Conservation (phyloP, 148 eudicot species). For the Rhododendron henanense region DNA sequence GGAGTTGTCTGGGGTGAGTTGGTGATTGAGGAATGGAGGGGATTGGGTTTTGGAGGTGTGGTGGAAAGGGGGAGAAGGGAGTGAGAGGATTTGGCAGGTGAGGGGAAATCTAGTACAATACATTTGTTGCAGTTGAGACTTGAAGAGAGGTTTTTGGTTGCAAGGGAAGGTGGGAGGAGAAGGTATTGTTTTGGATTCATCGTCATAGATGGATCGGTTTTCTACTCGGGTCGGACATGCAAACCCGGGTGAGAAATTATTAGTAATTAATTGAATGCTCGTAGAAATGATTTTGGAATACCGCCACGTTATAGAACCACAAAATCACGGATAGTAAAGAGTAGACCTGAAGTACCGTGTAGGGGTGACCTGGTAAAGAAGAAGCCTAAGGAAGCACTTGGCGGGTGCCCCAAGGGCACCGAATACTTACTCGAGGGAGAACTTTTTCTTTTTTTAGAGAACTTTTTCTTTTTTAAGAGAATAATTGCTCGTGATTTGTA, state of each 20-base stretch:
- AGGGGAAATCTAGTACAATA: background rate
- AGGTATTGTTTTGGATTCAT: background rate
- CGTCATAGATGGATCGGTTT: background rate
- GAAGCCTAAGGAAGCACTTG: too few species aligned
- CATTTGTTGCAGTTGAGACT: slow-evolving; percentile 6
- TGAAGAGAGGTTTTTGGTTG: background rate
- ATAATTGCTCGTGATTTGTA: too few species aligned
- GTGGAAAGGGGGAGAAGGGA: slow-evolving; percentile 11
- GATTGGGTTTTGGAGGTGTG: background rate
- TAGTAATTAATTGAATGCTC: too few species aligned
- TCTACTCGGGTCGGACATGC: background rate
- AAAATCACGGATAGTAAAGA: too few species aligned
- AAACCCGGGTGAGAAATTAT: background rate
- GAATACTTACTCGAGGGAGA: too few species aligned
- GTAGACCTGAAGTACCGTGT: too few species aligned
- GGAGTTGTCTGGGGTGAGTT: background rate
- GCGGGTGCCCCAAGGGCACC: too few species aligned
- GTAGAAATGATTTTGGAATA: too few species aligned
- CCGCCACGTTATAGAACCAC: too few species aligned
- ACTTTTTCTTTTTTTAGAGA: too few species aligned
- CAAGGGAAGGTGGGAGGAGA: background rate
- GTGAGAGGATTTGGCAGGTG: slow-evolving; percentile 2
- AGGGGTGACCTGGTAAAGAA: too few species aligned
- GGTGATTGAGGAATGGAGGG: slow-evolving; percentile 5
- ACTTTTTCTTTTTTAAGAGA: too few species aligned